Percentiles rank a stretch among this genome's conserved stretches.
phyloP scores from a whole-genome alignment of 75 land plant genomes.

The Cupressus sempervirens region DNA sequence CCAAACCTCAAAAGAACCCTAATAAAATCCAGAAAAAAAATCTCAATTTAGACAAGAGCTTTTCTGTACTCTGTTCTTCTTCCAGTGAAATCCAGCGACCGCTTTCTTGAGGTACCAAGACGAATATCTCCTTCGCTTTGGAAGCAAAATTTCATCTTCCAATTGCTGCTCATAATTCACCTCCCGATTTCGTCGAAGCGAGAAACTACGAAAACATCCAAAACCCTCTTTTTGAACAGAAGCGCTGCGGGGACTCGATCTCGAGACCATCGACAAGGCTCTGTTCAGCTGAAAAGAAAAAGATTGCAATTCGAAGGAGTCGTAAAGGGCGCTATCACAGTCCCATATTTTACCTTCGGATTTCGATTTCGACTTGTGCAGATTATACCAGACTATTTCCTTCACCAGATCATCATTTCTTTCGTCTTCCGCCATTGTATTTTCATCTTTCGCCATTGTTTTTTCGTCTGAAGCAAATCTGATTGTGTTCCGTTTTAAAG shows the following conservation, averaged over 20 bases:
- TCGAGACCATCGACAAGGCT: not conserved
- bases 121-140: not conserved
- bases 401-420: too few species aligned
- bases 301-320: constrained; percentile 8
- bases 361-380: not conserved
- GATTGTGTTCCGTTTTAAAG: too few species aligned
- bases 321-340: constrained; percentile 8
- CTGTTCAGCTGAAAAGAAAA: not conserved
- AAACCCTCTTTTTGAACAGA: not conserved
- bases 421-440: too few species aligned
- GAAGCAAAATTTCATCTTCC: too few species aligned
- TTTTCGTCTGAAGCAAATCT: too few species aligned
- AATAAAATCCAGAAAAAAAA: too few species aligned
- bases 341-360: not conserved
- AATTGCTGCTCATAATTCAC: not conserved
- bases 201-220: not conserved
- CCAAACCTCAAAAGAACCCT: too few species aligned
- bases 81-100: not conserved
- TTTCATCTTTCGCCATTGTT: too few species aligned
- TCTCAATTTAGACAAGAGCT: too few species aligned
- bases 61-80: not conserved
- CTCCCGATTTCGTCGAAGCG: not conserved
- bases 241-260: not conserved
- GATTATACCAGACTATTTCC: too few species aligned
- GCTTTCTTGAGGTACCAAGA: not conserved